Conservation (phyloP, 805 yeast species). For the Yueomyces sinensis region DNA sequence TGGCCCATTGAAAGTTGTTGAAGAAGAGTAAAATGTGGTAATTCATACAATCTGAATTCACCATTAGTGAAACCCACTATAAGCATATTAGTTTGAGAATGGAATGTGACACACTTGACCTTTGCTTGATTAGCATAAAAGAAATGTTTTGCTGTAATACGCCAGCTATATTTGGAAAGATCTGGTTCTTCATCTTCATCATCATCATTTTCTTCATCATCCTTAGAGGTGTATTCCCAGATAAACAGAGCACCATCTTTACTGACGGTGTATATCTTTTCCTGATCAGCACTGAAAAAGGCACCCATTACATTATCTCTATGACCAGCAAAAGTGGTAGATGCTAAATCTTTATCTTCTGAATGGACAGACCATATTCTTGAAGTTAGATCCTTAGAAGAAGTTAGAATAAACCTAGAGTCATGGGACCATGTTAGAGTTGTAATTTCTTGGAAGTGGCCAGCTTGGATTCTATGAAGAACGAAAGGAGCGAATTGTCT, state of each 20-base stretch:
- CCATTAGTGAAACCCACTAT: conserved; percentile 86
- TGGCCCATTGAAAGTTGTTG: conserved; percentile 91
- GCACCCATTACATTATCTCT: conserved; percentile 80
- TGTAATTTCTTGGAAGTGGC: conserved; percentile 75
- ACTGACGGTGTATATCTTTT: conserved; percentile 78
- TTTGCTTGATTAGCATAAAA: conserved; percentile 48
- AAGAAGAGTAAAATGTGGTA: conserved; percentile 64
- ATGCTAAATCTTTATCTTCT: conserved; percentile 54
- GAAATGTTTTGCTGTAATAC: conserved; percentile 67
- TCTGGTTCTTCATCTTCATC: conserved; percentile 30
- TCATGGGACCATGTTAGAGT: conserved; percentile 83
- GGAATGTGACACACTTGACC: conserved; percentile 76
- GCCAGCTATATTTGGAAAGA: conserved; percentile 50
- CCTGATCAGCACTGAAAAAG: conserved; percentile 79
- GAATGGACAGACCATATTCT: conserved; percentile 66
- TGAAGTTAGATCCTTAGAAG: conserved; percentile 84
- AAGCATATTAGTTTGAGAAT: conserved; percentile 53
- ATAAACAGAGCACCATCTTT: conserved; percentile 88
- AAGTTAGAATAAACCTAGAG: conserved; percentile 72
- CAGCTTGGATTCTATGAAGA: conserved; percentile 79
- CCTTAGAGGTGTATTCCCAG: conserved; percentile 72
- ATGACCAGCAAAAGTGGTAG: conserved; percentile 84
- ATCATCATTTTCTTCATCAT: conserved; percentile 32
- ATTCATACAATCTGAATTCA: conserved; percentile 79
- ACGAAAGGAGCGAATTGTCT: conserved; percentile 94